Conservation (phyloP, 2,329 filamentous ascomycete species). For the Colletotrichum acutatum region DNA sequence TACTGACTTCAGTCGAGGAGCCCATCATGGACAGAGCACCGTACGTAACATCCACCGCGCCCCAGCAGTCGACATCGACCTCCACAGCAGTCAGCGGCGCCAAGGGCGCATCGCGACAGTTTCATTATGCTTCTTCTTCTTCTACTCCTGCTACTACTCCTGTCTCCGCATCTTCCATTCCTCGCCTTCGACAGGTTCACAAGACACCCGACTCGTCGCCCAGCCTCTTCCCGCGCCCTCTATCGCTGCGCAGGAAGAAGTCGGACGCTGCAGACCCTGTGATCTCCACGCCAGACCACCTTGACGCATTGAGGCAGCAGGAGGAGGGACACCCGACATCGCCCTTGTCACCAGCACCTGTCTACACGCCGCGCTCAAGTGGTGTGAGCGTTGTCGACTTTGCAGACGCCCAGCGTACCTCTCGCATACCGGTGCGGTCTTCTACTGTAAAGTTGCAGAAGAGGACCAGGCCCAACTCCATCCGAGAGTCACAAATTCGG, state of each 20-base stretch:
- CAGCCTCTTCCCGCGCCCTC: conserved; percentile 39
- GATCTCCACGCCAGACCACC: conserved; percentile 48
- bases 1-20: conserved; percentile 73
- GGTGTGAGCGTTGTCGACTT: conserved; percentile 6
- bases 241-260: conserved; percentile 36
- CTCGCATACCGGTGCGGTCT: conserved; percentile 32
- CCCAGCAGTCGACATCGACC: conserved; percentile 1
- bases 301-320: conserved; percentile 50
- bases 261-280: conserved; percentile 33
- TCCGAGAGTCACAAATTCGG: conserved; percentile 46
- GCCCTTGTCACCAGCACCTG: conserved; percentile 36
- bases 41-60: conserved; percentile 59
- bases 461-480: conserved; percentile 44
- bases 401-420: conserved; percentile 38
- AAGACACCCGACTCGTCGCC: conserved; percentile 33
- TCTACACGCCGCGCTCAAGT: background rate
- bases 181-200: conserved; percentile 33
- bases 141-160: conserved; percentile 39
- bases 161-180: conserved; percentile 21
- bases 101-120: conserved; percentile 6
- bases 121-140: conserved; percentile 10
- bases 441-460: conserved; percentile 64
- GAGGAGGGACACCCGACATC: conserved; percentile 44
- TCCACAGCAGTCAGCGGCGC: conserved; percentile 4
- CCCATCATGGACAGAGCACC: conserved; percentile 56